phyloP scores from a whole-genome alignment of 176 grass and related monocot genomes.

The Olyra latifolia region DNA sequence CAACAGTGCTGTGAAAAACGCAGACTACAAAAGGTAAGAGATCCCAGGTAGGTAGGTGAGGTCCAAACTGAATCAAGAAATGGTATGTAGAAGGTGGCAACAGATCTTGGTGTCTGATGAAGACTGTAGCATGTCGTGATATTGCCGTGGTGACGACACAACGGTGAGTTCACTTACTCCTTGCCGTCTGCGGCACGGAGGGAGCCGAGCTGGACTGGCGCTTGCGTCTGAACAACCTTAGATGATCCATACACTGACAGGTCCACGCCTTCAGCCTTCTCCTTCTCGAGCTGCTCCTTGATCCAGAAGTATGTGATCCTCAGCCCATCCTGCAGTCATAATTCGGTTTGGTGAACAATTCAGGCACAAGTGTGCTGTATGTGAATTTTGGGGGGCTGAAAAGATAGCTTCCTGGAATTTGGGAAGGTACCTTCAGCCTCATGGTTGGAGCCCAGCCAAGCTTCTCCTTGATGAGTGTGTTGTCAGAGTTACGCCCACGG shows the following conservation, averaged over 20 bases:
- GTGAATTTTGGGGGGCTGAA: background rate
- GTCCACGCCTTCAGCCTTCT: conserved; percentile 48
- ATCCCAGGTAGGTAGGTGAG: background rate
- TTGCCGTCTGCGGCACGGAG: conserved; percentile 87
- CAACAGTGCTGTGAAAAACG: background rate
- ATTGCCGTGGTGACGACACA: background rate
- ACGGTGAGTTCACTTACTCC: conserved; percentile 60
- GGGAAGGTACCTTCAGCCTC: conserved; percentile 50
- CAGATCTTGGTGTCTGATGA: conserved; percentile 8
- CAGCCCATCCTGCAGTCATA: conserved; percentile 63
- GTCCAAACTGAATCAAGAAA: conserved; percentile 42
- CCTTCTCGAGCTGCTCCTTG: conserved; percentile 89
- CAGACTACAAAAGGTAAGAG: background rate
- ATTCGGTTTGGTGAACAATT: conserved; percentile 4
- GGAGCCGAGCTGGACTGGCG: conserved; percentile 82
- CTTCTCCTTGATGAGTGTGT: conserved; percentile 66
- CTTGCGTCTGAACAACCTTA: conserved; percentile 69
- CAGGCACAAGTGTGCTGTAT: background rate
- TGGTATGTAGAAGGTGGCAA: conserved; percentile 6
- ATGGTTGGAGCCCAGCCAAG: conserved; percentile 72
- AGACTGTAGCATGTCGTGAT: background rate
- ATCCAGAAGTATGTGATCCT: conserved; percentile 96
- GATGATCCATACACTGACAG: conserved; percentile 74
- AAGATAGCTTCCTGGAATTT: background rate
- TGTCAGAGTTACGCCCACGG: conserved; percentile 63